Conservation (phyloP, 306 rosid species). For the Cyamopsis tetragonoloba region DNA sequence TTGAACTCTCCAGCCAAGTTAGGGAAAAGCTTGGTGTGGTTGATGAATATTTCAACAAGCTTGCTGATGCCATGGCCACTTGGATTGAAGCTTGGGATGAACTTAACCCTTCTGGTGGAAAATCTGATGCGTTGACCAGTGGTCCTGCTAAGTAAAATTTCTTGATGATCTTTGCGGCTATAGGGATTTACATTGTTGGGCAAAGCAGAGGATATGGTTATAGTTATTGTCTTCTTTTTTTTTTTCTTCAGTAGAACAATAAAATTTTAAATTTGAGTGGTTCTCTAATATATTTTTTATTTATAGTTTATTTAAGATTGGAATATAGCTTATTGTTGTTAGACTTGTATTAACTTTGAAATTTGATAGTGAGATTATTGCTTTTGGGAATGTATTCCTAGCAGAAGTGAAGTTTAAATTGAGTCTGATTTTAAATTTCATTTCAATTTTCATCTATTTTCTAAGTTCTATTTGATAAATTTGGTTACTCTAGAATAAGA, state of each 20-base stretch:
- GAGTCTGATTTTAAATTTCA: background rate
- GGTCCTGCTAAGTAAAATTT: slow-evolving; percentile 35
- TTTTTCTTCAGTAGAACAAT: slow-evolving; percentile 27
- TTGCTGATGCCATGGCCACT: slow-evolving; percentile 76
- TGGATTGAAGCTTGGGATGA: slow-evolving; percentile 95
- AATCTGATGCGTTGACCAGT: slow-evolving; percentile 30
- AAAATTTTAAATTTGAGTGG: slow-evolving; percentile 18
- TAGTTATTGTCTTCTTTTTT: background rate
- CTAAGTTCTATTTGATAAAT: no score
- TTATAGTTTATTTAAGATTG: slow-evolving; percentile 5
- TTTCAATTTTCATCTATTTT: background rate
- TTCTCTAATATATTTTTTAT: background rate
- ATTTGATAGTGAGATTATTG: slow-evolving; percentile 15
- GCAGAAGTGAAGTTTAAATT: background rate
- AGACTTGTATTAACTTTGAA: slow-evolving; percentile 15
- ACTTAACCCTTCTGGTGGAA: slow-evolving; percentile 45
- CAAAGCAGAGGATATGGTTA: slow-evolving; percentile 33
- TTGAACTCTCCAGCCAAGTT: slow-evolving; percentile 78
- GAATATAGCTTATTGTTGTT: background rate
- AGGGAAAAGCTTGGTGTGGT: slow-evolving; percentile 66
- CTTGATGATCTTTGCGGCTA: slow-evolving; percentile 23
- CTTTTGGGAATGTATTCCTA: background rate
- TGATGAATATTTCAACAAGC: slow-evolving; percentile 70
- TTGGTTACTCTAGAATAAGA: no score
- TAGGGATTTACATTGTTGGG: slow-evolving; percentile 25